Evolutionary conservation across 805 yeast genomes (phyloP), one percentile per base, ranked within the genome.

Genomic region (Teunomyces gatunensis): DNA sequence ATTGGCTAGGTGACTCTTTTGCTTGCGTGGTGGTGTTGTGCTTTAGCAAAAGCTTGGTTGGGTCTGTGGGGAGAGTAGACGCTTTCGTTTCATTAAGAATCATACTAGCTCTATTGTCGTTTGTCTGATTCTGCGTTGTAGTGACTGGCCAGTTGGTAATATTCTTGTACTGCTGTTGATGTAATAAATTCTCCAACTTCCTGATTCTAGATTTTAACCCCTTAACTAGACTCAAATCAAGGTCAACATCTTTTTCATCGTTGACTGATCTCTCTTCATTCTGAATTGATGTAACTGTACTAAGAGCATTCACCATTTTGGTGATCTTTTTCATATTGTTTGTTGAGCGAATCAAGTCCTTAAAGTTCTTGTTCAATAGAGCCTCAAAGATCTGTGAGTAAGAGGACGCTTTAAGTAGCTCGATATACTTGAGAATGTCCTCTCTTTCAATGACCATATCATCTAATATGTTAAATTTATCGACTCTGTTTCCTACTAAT

Each of bases 171-270:
- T 80, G 88, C 46, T 82, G 85, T 52, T 87, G 89, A 60, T 89
- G 94, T 12, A 90, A 67, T 33, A 89, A 65, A 46, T 80, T 84
- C 55, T 90, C 97, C 45, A 92, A 74, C 54, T 86, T 86, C 51
- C 80, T 81, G 35, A 92, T 87, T 45, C 96, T 71, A 9, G 79
- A 65, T 60, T 85, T 85, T 53, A 89, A 84, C 0, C 87, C 88
- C 52, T 75, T 75, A 9, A 85, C 68, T 10, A 77, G 57, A 37
- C 61, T 68, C 37, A 69, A 53, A 49, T 72, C 73, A 28, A 54
- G 52, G 13, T 75, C 81, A 3, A 46, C 54, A 32, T 58, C 65
- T 47, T 37, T 21, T 46, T 50, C 54, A 11, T 43, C 55, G 2
- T 49, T 43, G 13, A 44, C 36, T 13, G 20, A 11, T 28, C 47